phyloP scores from a whole-genome alignment of 2,329 filamentous ascomycete genomes.

The Pezicula neosporulosa region DNA sequence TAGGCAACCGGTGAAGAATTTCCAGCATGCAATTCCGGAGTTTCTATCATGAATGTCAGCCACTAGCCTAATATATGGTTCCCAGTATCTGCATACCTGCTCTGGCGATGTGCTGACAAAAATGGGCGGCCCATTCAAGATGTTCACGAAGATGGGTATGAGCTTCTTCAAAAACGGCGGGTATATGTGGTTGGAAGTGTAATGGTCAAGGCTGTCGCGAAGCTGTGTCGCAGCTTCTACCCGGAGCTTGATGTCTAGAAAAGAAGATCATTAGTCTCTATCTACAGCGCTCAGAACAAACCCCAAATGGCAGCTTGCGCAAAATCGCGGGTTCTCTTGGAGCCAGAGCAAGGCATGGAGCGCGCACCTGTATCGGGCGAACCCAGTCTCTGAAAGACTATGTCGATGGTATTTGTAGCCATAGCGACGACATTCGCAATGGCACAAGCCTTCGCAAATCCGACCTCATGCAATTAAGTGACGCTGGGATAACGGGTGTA shows the following conservation, averaged over 20 bases:
- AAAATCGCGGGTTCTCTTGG: background rate
- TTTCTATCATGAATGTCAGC: slow-evolving; percentile 50
- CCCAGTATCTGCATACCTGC: slow-evolving; percentile 57
- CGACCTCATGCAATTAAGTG: slow-evolving; percentile 18
- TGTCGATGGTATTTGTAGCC: slow-evolving; percentile 58
- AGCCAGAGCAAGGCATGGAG: slow-evolving; percentile 28
- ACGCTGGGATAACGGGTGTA: too few relatives aligned
- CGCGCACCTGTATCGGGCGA: slow-evolving; percentile 50
- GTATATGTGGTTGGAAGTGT: slow-evolving; percentile 76
- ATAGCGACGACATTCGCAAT: slow-evolving; percentile 48
- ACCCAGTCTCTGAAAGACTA: slow-evolving; percentile 59
- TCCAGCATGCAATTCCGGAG: slow-evolving; percentile 91
- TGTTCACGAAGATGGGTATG: slow-evolving; percentile 84
- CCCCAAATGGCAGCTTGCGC: background rate
- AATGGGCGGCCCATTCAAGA: slow-evolving; percentile 80
- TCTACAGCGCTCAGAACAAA: background rate
- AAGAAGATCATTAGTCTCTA: slow-evolving; percentile 10
- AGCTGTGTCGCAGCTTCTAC: slow-evolving; percentile 79
- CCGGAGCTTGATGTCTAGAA: slow-evolving; percentile 74
- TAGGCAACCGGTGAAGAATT: slow-evolving; percentile 81
- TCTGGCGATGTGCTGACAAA: slow-evolving; percentile 89
- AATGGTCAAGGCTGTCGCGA: slow-evolving; percentile 88
- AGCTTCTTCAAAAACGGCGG: slow-evolving; percentile 78
- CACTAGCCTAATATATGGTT: slow-evolving; percentile 13
- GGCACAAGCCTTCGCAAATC: slow-evolving; percentile 23